A percentile compares a stretch with the other conserved stretches of the same genome.
Conservation (phyloP, 176 grass and related monocot species). For the Oryza nivara region DNA sequence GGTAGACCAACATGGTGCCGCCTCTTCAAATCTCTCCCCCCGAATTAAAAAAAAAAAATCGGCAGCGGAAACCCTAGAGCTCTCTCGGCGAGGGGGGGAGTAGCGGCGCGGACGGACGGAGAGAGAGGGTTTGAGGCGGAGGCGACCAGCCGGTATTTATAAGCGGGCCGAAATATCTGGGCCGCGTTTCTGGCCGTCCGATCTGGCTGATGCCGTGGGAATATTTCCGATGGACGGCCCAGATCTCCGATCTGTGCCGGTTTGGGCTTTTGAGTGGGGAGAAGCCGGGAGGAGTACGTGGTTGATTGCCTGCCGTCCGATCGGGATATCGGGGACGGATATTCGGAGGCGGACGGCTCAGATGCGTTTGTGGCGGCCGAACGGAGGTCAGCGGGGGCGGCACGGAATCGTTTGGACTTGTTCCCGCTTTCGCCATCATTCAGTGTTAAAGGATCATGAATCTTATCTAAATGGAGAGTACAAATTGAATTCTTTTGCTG, state of each 20-base stretch:
- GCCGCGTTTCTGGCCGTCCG: neutral
- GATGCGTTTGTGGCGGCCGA: neutral
- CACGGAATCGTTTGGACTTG: conserved; percentile 28
- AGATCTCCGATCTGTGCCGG: neutral
- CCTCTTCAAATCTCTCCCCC: neutral
- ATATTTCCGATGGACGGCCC: conserved; percentile 7
- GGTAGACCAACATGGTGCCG: conserved; percentile 69
- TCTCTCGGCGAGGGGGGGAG: neutral
- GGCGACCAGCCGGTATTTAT: conserved; percentile 36
- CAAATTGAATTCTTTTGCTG: neutral
- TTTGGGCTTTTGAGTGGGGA: no score
- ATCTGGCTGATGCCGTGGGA: neutral
- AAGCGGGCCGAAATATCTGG: neutral
- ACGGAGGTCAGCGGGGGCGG: neutral
- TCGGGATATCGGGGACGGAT: conserved; percentile 17
- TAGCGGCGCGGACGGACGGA: conserved; percentile 42
- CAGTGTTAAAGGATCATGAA: neutral
- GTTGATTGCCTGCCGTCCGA: neutral
- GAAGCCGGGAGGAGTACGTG: neutral
- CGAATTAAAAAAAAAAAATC: neutral
- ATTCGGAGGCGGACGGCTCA: conserved; percentile 40
- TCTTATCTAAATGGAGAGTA: neutral
- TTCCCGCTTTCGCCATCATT: neutral
- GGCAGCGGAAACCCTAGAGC: conserved; percentile 46
- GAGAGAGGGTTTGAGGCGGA: conserved; percentile 6